Base-by-base conservation (phyloP, 352 stramenopile species). In the Globisporangium recalcitrans region DNA sequence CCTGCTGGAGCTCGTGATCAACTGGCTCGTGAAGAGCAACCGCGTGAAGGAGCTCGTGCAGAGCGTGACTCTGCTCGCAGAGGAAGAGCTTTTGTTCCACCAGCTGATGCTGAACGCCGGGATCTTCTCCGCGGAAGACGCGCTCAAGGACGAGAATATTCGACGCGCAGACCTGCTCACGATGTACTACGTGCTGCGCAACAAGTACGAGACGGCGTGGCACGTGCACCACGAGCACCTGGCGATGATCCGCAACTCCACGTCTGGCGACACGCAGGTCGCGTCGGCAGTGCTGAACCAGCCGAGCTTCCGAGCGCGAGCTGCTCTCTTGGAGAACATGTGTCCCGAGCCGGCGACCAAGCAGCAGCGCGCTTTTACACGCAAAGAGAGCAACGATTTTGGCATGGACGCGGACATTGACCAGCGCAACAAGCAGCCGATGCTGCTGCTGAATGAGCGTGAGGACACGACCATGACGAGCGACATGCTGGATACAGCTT, bases 181-280 rank as follows among this genome's bases (percentile, higher is more conserved):
- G 38, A 93, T 93, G 82, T 93, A 91, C 65, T 91, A 91, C 68
- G 76, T 87, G 52, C 70, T 93, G 34, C 70, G 85, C 40, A 81
- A 85, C 69, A 80, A 87, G 67, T 90, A 87, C 64, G 73, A 82
- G 47, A 70, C 74, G 21, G 85, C 85, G 31, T 93, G 85, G 85
- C 67, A 72, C 21, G 79, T 91, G 62, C 84, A 93, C 59, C 80
- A 88, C 42, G 77, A 87, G 56, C 84, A 93, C 59, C 48, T 91
- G 14, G 77, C 78, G 56, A 73, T 89, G 63, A 91, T 93, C 60
- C 81, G 84, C 60, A 73, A 72, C 16, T 75, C 69, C 42, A 87
- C 80, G 1, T 62, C 73, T 31, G 84, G 84, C 16, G 74, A 93
- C 60, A 89, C 73, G 16, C 73, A 82, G 59, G 74, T 91, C 27